Percentiles rank a stretch among this genome's conserved stretches.
Evolutionary conservation across 192 early-diverging fungal genomes (phyloP).

Genomic region (Bifiguratus adelaidae): DNA sequence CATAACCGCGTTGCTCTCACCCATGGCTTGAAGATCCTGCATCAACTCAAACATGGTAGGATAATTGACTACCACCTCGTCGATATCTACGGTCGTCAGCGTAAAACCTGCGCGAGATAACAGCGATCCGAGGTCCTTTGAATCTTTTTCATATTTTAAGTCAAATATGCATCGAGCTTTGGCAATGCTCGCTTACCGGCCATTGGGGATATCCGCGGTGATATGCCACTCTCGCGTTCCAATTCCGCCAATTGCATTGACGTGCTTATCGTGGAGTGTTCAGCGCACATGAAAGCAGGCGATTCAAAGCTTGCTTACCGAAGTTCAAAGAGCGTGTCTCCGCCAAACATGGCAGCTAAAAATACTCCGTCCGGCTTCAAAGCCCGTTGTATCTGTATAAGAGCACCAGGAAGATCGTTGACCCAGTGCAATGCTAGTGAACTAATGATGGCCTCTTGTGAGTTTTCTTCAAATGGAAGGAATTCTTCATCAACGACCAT

Average conservation of each 20-base stretch:
- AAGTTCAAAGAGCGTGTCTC: slow-evolving; percentile 94
- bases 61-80: slow-evolving; percentile 85
- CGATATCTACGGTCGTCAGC: slow-evolving; percentile 88
- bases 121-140: slow-evolving; percentile 67
- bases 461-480: slow-evolving; percentile 71
- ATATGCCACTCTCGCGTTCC: slow-evolving; percentile 85
- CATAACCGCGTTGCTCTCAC: slow-evolving; percentile 84
- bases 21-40: slow-evolving; percentile 84
- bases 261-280: no score
- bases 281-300: neutral
- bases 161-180: neutral
- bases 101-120: slow-evolving; percentile 78
- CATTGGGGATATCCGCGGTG: slow-evolving; percentile 85
- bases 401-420: slow-evolving; percentile 85
- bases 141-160: slow-evolving; percentile 19
- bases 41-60: slow-evolving; percentile 89
- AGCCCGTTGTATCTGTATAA: slow-evolving; percentile 73
- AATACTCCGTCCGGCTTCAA: slow-evolving; percentile 92
- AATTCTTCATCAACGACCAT: slow-evolving; percentile 78
- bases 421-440: slow-evolving; percentile 90
- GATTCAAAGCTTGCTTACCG: slow-evolving; percentile 24
- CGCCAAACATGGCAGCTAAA: slow-evolving; percentile 88
- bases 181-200: slow-evolving; percentile 34
- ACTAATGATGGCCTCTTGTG: slow-evolving; percentile 81
- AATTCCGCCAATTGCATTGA: slow-evolving; percentile 83